Evolutionary conservation across 176 grass and related monocot genomes (phyloP).

Genomic region (Phragmites australis): DNA sequence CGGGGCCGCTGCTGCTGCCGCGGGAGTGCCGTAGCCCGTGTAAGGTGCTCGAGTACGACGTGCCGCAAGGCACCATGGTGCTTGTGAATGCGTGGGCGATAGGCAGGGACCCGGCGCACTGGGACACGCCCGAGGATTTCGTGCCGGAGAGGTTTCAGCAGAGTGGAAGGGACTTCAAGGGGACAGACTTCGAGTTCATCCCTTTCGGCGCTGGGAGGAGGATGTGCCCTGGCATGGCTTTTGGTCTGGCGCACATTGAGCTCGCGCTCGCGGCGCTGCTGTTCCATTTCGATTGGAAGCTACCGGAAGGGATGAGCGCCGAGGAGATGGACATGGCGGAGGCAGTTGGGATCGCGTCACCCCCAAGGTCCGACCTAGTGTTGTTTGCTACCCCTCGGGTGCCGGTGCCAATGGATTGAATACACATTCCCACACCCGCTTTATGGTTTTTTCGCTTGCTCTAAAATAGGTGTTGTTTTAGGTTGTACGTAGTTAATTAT

Average conservation of each 20-base stretch:
- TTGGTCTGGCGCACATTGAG: conserved; percentile 51
- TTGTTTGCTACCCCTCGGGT: background rate
- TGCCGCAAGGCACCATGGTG: conserved; percentile 38
- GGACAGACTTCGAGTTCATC: conserved; percentile 48
- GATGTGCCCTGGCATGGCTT: conserved; percentile 56
- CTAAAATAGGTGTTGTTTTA: no score
- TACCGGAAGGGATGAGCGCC: background rate
- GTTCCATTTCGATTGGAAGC: conserved; percentile 54
- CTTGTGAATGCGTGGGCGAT: conserved; percentile 62
- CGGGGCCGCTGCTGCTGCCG: conserved; percentile 41
- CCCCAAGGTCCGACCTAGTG: background rate
- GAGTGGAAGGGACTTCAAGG: conserved; percentile 38
- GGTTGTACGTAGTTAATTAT: no score
- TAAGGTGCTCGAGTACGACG: conserved; percentile 40
- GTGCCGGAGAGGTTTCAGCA: conserved; percentile 41
- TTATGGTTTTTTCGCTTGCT: no score
- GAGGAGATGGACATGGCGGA: conserved; percentile 52
- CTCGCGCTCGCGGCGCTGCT: conserved; percentile 50
- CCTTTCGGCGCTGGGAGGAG: conserved; percentile 48
- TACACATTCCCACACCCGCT: no score
- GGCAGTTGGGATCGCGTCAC: background rate
- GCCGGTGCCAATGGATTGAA: background rate
- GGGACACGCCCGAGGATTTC: conserved; percentile 45
- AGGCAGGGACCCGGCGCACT: conserved; percentile 39
- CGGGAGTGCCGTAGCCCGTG: conserved; percentile 19